Percentiles rank a stretch among this genome's conserved stretches.
Conservation (phyloP, 306 rosid genomes). For the Ochetophila trinervis region DNA sequence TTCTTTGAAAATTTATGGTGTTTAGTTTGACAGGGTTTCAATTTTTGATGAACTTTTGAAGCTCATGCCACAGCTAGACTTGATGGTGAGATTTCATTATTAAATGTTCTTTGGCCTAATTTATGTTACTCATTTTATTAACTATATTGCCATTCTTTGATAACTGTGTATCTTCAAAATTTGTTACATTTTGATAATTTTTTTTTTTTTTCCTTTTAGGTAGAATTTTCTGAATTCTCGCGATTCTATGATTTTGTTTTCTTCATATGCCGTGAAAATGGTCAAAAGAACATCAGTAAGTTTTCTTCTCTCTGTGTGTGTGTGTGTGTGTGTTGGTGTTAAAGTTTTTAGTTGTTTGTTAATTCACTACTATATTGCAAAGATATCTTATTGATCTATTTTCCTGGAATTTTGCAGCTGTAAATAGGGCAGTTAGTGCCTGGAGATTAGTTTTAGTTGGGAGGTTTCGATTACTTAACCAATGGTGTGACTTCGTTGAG, state of each 20-base stretch:
- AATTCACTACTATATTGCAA: neutral
- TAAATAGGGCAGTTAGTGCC: conserved; percentile 68
- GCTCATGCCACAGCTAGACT: conserved; percentile 56
- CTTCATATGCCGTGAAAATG: conserved; percentile 83
- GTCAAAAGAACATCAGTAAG: conserved; percentile 96
- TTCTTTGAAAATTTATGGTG: conserved; percentile 8
- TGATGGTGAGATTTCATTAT: conserved; percentile 53
- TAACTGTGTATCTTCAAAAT: conserved; percentile 1
- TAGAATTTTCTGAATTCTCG: conserved; percentile 65
- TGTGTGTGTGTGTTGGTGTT: neutral
- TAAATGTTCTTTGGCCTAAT: conserved; percentile 13
- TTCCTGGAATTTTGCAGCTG: conserved; percentile 52
- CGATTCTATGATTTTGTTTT: conserved; percentile 88
- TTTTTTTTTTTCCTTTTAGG: conserved; percentile 47
- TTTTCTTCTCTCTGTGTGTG: conserved; percentile 4
- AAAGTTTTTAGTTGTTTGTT: conserved; percentile 12
- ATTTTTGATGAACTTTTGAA: conserved; percentile 62
- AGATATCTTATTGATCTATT: conserved; percentile 12
- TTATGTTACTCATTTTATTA: neutral
- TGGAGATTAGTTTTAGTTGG: conserved; percentile 90
- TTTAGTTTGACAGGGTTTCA: conserved; percentile 53
- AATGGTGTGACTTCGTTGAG: conserved; percentile 96
- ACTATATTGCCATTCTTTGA: neutral
- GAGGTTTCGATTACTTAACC: conserved; percentile 70
- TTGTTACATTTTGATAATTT: neutral